phyloP scores from a whole-genome alignment of 805 yeast species.

The Phaffomyces thermotolerans region DNA sequence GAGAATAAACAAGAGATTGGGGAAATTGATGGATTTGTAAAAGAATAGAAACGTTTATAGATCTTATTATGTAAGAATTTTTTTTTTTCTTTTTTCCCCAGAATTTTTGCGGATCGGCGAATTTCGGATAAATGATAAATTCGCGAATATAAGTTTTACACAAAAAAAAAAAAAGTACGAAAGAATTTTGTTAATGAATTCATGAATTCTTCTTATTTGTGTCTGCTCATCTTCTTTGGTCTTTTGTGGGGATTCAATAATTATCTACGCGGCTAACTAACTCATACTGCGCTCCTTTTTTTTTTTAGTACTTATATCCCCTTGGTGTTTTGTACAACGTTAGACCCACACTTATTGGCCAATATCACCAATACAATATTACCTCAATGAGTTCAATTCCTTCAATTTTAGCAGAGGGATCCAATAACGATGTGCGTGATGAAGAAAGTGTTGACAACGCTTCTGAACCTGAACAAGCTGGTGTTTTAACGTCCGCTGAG shows the following conservation, averaged over 20 bases:
- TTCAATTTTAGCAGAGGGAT: slow-evolving; percentile 2
- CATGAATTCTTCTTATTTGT: too few relatives aligned
- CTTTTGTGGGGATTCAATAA: too few relatives aligned
- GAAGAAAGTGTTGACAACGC: neutral
- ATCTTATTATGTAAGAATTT: too few relatives aligned
- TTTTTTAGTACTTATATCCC: too few relatives aligned
- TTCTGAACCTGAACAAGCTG: neutral
- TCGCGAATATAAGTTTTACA: too few relatives aligned
- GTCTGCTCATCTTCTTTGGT: too few relatives aligned
- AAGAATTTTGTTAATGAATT: neutral
- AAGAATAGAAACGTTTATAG: too few relatives aligned
- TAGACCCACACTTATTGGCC: too few relatives aligned
- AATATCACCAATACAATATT: neutral
- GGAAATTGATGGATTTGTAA: neutral
- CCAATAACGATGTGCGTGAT: too few relatives aligned
- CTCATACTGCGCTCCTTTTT: too few relatives aligned
- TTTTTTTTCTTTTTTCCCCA: neutral
- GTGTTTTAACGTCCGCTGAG: neutral
- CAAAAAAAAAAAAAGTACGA: neutral
- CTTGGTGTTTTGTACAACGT: too few relatives aligned
- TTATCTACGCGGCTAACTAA: too few relatives aligned
- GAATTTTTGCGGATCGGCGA: neutral
- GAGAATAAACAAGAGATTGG: neutral
- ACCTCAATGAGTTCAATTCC: slow-evolving; percentile 6
- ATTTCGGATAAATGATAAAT: neutral